Conservation (phyloP, 495 filamentous ascomycete genomes). For the Aspergillus carlsbadensis region DNA sequence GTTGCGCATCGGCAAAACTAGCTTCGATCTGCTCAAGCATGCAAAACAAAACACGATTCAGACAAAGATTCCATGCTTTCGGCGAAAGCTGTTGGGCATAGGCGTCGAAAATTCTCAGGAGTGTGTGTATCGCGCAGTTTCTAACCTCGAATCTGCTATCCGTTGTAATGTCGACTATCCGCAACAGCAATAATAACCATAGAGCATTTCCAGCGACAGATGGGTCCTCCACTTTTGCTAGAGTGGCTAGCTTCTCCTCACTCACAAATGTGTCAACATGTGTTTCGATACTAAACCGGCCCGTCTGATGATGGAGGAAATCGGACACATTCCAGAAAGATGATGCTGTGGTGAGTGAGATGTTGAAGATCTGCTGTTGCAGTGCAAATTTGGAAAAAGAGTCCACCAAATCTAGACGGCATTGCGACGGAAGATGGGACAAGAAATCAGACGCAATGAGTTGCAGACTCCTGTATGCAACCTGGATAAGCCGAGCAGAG, state of each 20-base stretch:
- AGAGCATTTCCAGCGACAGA: slow-evolving; percentile 55
- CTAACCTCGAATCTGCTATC: slow-evolving; percentile 82
- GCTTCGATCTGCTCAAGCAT: slow-evolving; percentile 57
- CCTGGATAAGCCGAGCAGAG: slow-evolving; percentile 72
- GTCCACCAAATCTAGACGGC: slow-evolving; percentile 81
- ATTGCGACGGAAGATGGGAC: slow-evolving; percentile 70
- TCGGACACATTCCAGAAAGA: slow-evolving; percentile 96
- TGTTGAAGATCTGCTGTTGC: slow-evolving; percentile 90
- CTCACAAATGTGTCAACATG: slow-evolving; percentile 39
- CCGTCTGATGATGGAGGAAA: slow-evolving; percentile 60
- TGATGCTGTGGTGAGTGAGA: slow-evolving; percentile 88
- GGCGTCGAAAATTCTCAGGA: slow-evolving; percentile 88
- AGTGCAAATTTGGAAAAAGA: slow-evolving; percentile 83
- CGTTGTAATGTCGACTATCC: slow-evolving; percentile 72
- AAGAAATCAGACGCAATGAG: slow-evolving; percentile 95
- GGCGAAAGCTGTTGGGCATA: slow-evolving; percentile 78
- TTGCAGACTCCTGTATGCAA: slow-evolving; percentile 84
- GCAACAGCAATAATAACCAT: slow-evolving; percentile 81
- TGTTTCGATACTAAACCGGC: slow-evolving; percentile 44
- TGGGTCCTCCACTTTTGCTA: slow-evolving; percentile 36
- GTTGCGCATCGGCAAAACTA: slow-evolving; percentile 21
- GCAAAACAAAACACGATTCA: slow-evolving; percentile 74
- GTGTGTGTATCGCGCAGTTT: slow-evolving; percentile 87
- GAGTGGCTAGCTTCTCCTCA: slow-evolving; percentile 35
- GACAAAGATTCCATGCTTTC: slow-evolving; percentile 79